Percentiles rank a stretch among this genome's conserved stretches.
These are phyloP conservation scores for Kodamaea neixiangensis DNA, from an alignment of 805 yeast genomes.

Conservation along the genomic window DNA sequence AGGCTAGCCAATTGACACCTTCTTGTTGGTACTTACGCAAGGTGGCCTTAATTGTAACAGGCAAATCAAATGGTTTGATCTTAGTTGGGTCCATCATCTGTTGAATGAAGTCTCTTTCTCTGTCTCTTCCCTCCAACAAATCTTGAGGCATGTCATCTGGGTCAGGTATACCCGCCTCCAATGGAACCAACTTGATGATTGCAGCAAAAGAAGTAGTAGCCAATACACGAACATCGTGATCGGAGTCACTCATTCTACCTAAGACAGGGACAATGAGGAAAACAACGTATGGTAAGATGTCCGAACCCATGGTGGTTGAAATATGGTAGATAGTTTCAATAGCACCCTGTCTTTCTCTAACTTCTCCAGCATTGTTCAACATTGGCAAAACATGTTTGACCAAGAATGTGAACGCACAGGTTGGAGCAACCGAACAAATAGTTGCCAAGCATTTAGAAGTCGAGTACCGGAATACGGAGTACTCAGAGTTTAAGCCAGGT, in stretches of 20 bases:
- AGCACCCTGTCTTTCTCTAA: slow-evolving; percentile 85
- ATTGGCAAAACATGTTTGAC: slow-evolving; percentile 80
- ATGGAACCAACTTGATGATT: slow-evolving; percentile 90
- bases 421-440: slow-evolving; percentile 67
- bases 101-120: slow-evolving; percentile 89
- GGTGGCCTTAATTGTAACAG: slow-evolving; percentile 90
- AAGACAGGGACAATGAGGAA: slow-evolving; percentile 93
- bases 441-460: slow-evolving; percentile 88
- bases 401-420: slow-evolving; percentile 71
- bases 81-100: slow-evolving; percentile 98
- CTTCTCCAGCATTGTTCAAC: slow-evolving; percentile 71
- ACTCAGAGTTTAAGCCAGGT: slow-evolving; percentile 63
- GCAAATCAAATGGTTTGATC: slow-evolving; percentile 82
- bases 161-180: slow-evolving; percentile 96
- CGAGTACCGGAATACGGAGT: slow-evolving; percentile 83
- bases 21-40: slow-evolving; percentile 95
- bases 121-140: slow-evolving; percentile 82
- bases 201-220: slow-evolving; percentile 97
- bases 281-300: slow-evolving; percentile 89
- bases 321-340: slow-evolving; percentile 89
- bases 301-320: slow-evolving; percentile 81
- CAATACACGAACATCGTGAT: slow-evolving; percentile 79
- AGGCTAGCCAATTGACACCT: slow-evolving; percentile 98
- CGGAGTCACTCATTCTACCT: slow-evolving; percentile 97
- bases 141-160: slow-evolving; percentile 89